A percentile compares a stretch with the other conserved stretches of the same genome.
Evolutionary conservation across 208 protist species (phyloP).

Genomic region (Crithidia brevicula): DNA sequence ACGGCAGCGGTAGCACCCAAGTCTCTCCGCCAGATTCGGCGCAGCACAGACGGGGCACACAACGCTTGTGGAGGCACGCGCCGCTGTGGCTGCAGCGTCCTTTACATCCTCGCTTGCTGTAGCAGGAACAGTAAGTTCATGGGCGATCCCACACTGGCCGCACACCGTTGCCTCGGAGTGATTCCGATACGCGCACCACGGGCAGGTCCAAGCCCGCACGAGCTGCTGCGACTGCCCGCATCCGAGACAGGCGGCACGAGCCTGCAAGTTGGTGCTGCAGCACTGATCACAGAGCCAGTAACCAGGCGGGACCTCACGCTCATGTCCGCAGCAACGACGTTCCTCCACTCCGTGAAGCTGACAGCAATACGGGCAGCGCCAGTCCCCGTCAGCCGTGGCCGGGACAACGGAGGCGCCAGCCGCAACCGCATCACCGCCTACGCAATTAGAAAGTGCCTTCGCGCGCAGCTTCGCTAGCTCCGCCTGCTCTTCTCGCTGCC

Average conservation of each 20-base stretch:
- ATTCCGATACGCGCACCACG: slow-evolving; percentile 51
- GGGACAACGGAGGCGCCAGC: slow-evolving; percentile 1
- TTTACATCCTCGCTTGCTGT: no score
- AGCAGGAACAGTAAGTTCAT: no score
- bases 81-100: no score
- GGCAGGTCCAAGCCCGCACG: slow-evolving; percentile 55
- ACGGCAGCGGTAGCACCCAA: slow-evolving; percentile 77
- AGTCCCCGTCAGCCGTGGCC: slow-evolving; percentile 40
- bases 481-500: slow-evolving; percentile 3
- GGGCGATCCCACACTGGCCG: slow-evolving; percentile 43
- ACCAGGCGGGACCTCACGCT: slow-evolving; percentile 58
- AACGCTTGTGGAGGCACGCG: slow-evolving; percentile 6
- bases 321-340: slow-evolving; percentile 57
- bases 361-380: slow-evolving; percentile 86
- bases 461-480: neutral
- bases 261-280: slow-evolving; percentile 70
- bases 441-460: neutral
- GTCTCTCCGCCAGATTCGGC: slow-evolving; percentile 47
- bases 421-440: neutral
- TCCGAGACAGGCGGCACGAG: slow-evolving; percentile 62
- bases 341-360: slow-evolving; percentile 33
- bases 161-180: slow-evolving; percentile 36
- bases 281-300: slow-evolving; percentile 83
- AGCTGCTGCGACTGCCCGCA: slow-evolving; percentile 44
- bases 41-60: slow-evolving; percentile 61